Conservation (phyloP, 164 flowering plant species). For the Umbilicus rupestris region DNA sequence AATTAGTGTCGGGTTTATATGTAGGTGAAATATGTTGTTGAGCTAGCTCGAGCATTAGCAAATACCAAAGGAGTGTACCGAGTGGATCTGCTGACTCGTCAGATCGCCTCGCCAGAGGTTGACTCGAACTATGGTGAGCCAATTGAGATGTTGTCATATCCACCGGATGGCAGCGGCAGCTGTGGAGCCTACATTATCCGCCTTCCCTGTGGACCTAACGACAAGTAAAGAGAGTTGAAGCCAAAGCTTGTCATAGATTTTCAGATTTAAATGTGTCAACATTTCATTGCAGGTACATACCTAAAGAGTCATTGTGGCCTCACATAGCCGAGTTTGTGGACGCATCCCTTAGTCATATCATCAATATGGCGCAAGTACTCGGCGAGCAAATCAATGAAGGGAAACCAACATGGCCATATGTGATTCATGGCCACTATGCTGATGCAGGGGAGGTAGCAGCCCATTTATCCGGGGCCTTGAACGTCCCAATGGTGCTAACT, state of each 20-base stretch:
- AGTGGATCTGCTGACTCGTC: constrained; percentile 73
- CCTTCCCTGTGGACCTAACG: constrained; percentile 64
- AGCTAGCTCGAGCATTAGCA: constrained; percentile 69
- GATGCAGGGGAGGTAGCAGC: constrained; percentile 82
- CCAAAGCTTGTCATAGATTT: no score
- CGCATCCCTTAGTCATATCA: constrained; percentile 55
- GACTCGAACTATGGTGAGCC: constrained; percentile 76
- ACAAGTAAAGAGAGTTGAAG: constrained; percentile 37
- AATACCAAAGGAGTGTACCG: constrained; percentile 56
- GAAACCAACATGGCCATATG: constrained; percentile 68
- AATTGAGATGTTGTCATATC: constrained; percentile 61
- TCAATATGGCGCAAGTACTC: constrained; percentile 60
- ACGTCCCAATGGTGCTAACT: constrained; percentile 79
- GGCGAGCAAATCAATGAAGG: constrained; percentile 54
- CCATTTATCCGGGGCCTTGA: constrained; percentile 52
- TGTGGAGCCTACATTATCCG: constrained; percentile 70
- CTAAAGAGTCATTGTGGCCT: constrained; percentile 79
- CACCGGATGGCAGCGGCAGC: constrained; percentile 33
- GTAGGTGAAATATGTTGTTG: constrained; percentile 83
- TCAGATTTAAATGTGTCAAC: no score
- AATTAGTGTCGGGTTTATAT: background rate
- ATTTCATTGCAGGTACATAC: constrained; percentile 54
- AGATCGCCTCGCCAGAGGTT: constrained; percentile 56
- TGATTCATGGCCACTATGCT: constrained; percentile 84
- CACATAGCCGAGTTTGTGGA: constrained; percentile 75